A percentile compares a stretch with the other conserved stretches of the same genome.
Evolutionary conservation across 345 rosid species (phyloP).

Genomic region (Xanthoceras sorbifolium): DNA sequence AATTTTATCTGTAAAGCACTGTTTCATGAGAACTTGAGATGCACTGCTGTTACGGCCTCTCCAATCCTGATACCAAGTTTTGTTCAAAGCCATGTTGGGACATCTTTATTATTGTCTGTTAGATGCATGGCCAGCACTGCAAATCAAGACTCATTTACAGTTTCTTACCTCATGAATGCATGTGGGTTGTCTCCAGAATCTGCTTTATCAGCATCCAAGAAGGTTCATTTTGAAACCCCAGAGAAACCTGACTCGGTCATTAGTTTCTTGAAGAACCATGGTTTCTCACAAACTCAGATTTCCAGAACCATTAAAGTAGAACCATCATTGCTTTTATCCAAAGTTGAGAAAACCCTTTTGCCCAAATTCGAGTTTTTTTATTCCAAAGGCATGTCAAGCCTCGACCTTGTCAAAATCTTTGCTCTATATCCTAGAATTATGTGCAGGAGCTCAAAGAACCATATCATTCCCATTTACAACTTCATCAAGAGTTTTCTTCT

Average conservation of each 20-base stretch:
- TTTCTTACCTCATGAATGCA: slow-evolving; percentile 35
- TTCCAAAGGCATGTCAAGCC: slow-evolving; percentile 31
- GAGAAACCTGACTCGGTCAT: slow-evolving; percentile 25
- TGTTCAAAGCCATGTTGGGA: background rate
- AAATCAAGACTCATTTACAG: slow-evolving; percentile 20
- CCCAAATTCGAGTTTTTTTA: slow-evolving; percentile 41
- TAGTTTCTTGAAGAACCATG: slow-evolving; percentile 23
- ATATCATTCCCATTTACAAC: slow-evolving; percentile 28
- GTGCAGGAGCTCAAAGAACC: slow-evolving; percentile 24
- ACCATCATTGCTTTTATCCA: slow-evolving; percentile 15
- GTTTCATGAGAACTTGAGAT: too few species aligned
- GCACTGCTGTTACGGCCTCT: background rate
- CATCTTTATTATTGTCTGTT: background rate
- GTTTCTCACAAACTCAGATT: slow-evolving; percentile 39
- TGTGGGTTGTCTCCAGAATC: slow-evolving; percentile 39
- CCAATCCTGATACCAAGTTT: background rate
- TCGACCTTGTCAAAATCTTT: slow-evolving; percentile 17
- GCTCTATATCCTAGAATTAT: background rate
- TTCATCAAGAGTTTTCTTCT: slow-evolving; percentile 19
- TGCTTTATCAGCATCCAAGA: slow-evolving; percentile 24
- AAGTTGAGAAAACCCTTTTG: slow-evolving; percentile 28
- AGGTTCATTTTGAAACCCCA: slow-evolving; percentile 13
- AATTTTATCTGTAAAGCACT: background rate
- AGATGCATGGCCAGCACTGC: slow-evolving; percentile 11
- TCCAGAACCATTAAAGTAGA: background rate